phyloP scores from a whole-genome alignment of 2,329 filamentous ascomycete genomes.

The Cadophora gregata region DNA sequence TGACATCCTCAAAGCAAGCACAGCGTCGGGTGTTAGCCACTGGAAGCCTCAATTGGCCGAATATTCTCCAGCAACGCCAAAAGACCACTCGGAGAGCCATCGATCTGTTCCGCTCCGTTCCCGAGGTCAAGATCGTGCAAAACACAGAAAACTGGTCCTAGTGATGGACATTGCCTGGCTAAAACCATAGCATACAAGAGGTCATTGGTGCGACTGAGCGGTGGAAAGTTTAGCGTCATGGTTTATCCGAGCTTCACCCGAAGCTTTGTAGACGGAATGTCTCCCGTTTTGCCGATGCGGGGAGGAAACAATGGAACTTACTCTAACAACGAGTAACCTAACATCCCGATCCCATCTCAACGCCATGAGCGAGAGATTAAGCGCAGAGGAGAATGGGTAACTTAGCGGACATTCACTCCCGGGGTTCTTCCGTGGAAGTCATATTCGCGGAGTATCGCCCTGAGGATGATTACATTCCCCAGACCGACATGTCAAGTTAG shows the following conservation, averaged over 20 bases:
- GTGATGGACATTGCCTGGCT: slow-evolving; percentile 12
- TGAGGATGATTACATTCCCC: background rate
- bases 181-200: slow-evolving; percentile 11
- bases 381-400: background rate
- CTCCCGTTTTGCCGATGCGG: slow-evolving; percentile 12
- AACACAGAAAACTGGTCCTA: slow-evolving; percentile 2
- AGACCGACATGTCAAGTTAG: background rate
- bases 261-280: background rate
- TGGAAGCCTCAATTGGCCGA: slow-evolving; percentile 21
- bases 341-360: no score
- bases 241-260: slow-evolving; percentile 46
- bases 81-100: background rate
- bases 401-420: background rate
- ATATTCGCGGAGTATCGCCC: background rate
- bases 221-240: slow-evolving; percentile 1
- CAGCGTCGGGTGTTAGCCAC: background rate
- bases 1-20: background rate
- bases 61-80: slow-evolving; percentile 6
- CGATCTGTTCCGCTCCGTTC: background rate
- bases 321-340: no score
- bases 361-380: background rate
- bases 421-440: background rate
- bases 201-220: slow-evolving; percentile 15
- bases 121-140: background rate
- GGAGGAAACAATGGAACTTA: background rate